A percentile compares a stretch with the other conserved stretches of the same genome.
Conservation (phyloP, 2,329 filamentous ascomycete species). For the Aspergillus sp. region DNA sequence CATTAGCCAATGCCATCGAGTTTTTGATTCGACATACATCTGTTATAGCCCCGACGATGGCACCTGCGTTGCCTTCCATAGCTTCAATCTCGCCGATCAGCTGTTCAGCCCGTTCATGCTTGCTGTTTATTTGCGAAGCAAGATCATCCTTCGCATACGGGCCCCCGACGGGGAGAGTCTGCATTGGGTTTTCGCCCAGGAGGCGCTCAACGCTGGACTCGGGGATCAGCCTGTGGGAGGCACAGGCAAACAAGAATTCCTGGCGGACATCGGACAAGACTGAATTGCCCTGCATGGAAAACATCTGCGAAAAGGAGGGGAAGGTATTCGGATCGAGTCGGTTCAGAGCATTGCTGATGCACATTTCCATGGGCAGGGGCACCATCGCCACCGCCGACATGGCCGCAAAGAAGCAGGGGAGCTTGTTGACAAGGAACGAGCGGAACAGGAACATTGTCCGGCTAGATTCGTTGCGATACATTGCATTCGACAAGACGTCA, state of each 20-base stretch:
- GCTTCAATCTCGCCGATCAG: conserved; percentile 75
- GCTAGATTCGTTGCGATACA: conserved; percentile 57
- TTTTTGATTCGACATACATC: conserved; percentile 43
- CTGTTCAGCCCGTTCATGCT: conserved; percentile 64
- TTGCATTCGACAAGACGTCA: conserved; percentile 77
- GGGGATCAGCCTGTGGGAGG: conserved; percentile 73
- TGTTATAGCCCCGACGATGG: conserved; percentile 67
- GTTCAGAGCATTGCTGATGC: conserved; percentile 56
- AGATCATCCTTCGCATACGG: conserved; percentile 70
- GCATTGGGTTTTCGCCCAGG: conserved; percentile 74
- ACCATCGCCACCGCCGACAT: conserved; percentile 51
- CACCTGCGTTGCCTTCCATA: conserved; percentile 85
- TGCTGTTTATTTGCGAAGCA: conserved; percentile 65
- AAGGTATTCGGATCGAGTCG: conserved; percentile 55
- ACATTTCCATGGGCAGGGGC: conserved; percentile 52
- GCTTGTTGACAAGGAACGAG: conserved; percentile 73
- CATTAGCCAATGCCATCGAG: conserved; percentile 3
- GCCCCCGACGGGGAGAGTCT: conserved; percentile 63
- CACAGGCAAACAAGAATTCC: conserved; percentile 84
- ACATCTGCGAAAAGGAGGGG: conserved; percentile 55
- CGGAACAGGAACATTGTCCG: conserved; percentile 62
- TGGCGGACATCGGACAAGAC: conserved; percentile 60
- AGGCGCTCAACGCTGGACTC: conserved; percentile 69
- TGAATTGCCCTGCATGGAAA: conserved; percentile 50
- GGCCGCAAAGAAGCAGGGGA: conserved; percentile 53